Percentiles rank a stretch among this genome's conserved stretches.
Evolutionary conservation across 2,329 filamentous ascomycete genomes (phyloP).

Genomic region (Arthrobotrys iridis): DNA sequence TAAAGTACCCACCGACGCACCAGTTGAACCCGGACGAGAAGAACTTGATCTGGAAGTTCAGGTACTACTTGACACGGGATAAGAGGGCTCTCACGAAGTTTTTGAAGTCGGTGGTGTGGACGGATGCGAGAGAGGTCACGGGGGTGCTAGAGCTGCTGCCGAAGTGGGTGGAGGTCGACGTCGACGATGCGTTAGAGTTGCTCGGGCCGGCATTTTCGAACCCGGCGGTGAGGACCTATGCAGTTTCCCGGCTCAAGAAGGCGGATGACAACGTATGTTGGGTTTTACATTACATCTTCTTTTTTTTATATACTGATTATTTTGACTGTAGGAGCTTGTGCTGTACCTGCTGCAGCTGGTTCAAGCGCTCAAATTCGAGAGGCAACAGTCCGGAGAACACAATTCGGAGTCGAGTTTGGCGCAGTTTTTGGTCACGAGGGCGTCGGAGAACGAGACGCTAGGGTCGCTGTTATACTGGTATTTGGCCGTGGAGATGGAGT

Average conservation of each 20-base stretch:
- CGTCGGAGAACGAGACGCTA: constrained; percentile 85
- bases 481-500: constrained; percentile 94
- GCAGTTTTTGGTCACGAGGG: constrained; percentile 86
- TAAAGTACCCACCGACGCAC: constrained; percentile 92
- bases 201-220: constrained; percentile 93
- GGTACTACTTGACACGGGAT: constrained; percentile 90
- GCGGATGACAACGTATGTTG: constrained; percentile 76
- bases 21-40: constrained; percentile 89
- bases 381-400: constrained; percentile 68
- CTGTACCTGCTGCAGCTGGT: constrained; percentile 93
- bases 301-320: background rate
- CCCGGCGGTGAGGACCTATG: constrained; percentile 85
- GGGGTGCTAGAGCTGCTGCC: constrained; percentile 89
- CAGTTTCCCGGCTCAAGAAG: constrained; percentile 89
- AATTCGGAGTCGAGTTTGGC: constrained; percentile 84
- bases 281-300: background rate
- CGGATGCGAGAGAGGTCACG: constrained; percentile 81
- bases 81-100: constrained; percentile 95
- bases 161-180: constrained; percentile 95
- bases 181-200: constrained; percentile 94
- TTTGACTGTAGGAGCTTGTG: constrained; percentile 74
- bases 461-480: constrained; percentile 99
- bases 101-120: constrained; percentile 97
- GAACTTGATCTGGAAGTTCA: constrained; percentile 96
- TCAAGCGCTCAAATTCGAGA: constrained; percentile 91